Evolutionary conservation across 495 filamentous ascomycete species (phyloP).

Genomic region (Xylaria curta): DNA sequence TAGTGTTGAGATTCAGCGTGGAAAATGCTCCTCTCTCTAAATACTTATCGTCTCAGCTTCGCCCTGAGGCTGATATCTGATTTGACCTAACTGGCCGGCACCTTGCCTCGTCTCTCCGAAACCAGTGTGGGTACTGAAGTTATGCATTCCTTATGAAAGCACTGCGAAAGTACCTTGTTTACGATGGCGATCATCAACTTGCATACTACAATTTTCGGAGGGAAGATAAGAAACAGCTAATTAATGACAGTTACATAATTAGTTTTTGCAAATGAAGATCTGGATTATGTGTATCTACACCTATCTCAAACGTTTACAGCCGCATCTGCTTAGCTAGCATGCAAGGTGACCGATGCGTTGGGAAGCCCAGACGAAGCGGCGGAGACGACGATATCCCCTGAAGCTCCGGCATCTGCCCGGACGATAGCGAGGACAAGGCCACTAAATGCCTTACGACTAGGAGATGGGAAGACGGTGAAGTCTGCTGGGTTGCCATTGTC

Average conservation of each 20-base stretch:
- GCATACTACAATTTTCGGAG: too few relatives aligned
- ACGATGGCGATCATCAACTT: not conserved
- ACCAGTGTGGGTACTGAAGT: not conserved
- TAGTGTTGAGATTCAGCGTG: not conserved
- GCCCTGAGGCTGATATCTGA: not conserved
- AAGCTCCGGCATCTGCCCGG: constrained; percentile 36
- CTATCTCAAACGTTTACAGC: not conserved
- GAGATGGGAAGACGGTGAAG: constrained; percentile 50
- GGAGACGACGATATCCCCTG: constrained; percentile 43
- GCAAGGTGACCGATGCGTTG: constrained; percentile 15
- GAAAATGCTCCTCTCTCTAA: not conserved
- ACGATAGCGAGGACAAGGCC: constrained; percentile 53
- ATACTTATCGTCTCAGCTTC: not conserved
- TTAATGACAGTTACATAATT: not conserved
- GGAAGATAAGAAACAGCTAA: not conserved
- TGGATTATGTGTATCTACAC: constrained; percentile 11
- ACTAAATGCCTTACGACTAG: constrained; percentile 50
- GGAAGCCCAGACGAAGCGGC: constrained; percentile 12
- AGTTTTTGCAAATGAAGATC: not conserved
- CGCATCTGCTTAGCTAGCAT: not conserved
- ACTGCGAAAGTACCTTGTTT: not conserved
- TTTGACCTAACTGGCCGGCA: not conserved
- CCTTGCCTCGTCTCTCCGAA: not conserved
- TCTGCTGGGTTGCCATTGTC: constrained; percentile 57
- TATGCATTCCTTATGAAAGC: not conserved